Conservation (phyloP, 2,329 filamentous ascomycete genomes). For the Fusarium sororula region DNA sequence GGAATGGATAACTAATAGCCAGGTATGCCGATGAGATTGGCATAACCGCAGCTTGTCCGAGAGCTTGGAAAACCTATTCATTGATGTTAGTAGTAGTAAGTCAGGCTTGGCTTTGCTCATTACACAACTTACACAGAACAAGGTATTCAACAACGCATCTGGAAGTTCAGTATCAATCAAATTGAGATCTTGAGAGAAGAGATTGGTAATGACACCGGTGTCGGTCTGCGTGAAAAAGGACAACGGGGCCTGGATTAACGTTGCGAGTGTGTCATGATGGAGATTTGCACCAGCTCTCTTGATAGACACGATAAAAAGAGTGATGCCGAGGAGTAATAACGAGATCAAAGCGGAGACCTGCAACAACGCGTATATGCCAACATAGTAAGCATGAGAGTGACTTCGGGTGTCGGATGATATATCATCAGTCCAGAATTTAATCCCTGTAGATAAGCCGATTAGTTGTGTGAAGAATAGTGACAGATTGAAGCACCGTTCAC, state of each 20-base stretch:
- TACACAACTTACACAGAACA: background rate
- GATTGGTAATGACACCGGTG: constrained; percentile 52
- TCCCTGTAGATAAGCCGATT: constrained; percentile 33
- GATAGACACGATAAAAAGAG: constrained; percentile 39
- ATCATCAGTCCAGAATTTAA: constrained; percentile 53
- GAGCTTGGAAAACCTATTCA: background rate
- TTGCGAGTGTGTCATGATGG: constrained; percentile 46
- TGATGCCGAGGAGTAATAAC: constrained; percentile 22
- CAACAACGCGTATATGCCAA: constrained; percentile 45
- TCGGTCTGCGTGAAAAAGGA: constrained; percentile 54
- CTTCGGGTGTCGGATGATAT: constrained; percentile 11
- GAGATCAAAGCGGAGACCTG: constrained; percentile 24
- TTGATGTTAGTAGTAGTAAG: background rate
- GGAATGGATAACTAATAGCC: constrained; percentile 59
- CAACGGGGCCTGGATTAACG: constrained; percentile 51
- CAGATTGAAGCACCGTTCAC: background rate
- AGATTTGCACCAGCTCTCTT: constrained; percentile 45
- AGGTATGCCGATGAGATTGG: constrained; percentile 54
- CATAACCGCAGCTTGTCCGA: constrained; percentile 53
- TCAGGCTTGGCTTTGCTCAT: too few species aligned
- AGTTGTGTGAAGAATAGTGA: background rate
- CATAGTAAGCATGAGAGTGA: constrained; percentile 39
- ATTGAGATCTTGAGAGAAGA: constrained; percentile 57
- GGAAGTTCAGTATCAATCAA: constrained; percentile 54
- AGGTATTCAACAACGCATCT: constrained; percentile 32